A percentile compares a stretch with the other conserved stretches of the same genome.
Evolutionary conservation across 2,329 filamentous ascomycete genomes (phyloP).

Genomic region (Hypomyces perniciosus): DNA sequence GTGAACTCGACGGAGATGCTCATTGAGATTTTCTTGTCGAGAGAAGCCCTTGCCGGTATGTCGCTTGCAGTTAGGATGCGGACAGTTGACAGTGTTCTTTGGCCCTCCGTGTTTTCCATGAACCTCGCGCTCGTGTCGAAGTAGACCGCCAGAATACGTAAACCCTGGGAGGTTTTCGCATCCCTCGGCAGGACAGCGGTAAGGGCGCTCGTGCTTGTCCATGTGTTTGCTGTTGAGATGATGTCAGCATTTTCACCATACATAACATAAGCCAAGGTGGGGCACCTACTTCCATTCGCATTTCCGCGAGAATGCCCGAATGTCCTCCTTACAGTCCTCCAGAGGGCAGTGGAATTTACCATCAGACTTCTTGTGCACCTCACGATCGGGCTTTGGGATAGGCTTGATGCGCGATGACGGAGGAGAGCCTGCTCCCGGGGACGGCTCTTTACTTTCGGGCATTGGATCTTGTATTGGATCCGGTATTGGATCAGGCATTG

Average conservation of each 20-base stretch:
- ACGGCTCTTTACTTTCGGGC: conserved; percentile 30
- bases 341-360: conserved; percentile 75
- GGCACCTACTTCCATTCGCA: conserved; percentile 87
- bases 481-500: conserved; percentile 27
- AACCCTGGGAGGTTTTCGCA: conserved; percentile 92
- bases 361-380: conserved; percentile 55
- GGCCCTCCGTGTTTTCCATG: conserved; percentile 86
- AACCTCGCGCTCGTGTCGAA: conserved; percentile 88
- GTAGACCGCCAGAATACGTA: conserved; percentile 85
- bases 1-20: conserved; percentile 89
- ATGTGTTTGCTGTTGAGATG: conserved; percentile 72
- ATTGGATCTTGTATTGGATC: conserved; percentile 22
- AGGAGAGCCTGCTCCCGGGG: conserved; percentile 27
- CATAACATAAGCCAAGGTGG: neutral
- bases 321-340: conserved; percentile 59
- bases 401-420: conserved; percentile 41
- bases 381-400: conserved; percentile 54
- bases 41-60: conserved; percentile 86
- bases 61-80: conserved; percentile 80
- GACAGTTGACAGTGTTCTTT: conserved; percentile 81
- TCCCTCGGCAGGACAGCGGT: conserved; percentile 73
- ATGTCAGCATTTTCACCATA: conserved; percentile 19
- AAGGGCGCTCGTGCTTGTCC: conserved; percentile 95
- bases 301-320: conserved; percentile 66
- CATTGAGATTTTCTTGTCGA: conserved; percentile 86